A percentile compares a stretch with the other conserved stretches of the same genome.
Conservation (phyloP, 2,329 filamentous ascomycete species). For the Cercospora berteroae region DNA sequence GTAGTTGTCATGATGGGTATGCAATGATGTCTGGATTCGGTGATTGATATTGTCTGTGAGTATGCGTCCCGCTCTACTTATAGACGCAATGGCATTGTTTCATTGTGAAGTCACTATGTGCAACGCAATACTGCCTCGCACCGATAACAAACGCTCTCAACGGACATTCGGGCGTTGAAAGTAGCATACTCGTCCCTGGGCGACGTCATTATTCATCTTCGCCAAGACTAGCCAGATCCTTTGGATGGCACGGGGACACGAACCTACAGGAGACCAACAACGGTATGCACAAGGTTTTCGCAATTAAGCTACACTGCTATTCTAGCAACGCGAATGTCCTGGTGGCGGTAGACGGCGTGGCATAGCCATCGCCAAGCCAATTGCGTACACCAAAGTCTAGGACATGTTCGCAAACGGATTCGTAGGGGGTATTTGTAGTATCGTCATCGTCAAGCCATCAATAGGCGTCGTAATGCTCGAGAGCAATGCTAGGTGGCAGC, state of each 20-base stretch:
- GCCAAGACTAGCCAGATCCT: not conserved
- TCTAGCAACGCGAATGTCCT: not conserved
- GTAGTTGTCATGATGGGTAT: not conserved
- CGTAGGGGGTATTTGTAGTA: not conserved
- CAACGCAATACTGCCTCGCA: not conserved
- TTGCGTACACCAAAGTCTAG: not conserved
- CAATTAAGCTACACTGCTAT: not conserved
- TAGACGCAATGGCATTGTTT: not conserved
- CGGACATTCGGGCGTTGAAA: not conserved
- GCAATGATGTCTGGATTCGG: not conserved
- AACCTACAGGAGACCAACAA: not conserved
- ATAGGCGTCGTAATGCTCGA: not conserved
- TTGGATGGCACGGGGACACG: not conserved
- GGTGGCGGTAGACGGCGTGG: not conserved
- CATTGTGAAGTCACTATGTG: not conserved
- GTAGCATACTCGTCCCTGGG: not conserved
- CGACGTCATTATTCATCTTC: not conserved
- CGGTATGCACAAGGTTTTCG: not conserved
- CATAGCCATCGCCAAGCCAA: not conserved
- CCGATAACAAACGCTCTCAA: not conserved
- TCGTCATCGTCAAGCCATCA: not conserved
- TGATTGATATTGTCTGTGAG: not conserved
- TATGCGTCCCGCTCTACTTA: not conserved
- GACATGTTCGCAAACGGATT: conserved; percentile 5
- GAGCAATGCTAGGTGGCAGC: not conserved